Conservation (phyloP, 352 stramenopile genomes). For the Phytopythium aichiense region DNA sequence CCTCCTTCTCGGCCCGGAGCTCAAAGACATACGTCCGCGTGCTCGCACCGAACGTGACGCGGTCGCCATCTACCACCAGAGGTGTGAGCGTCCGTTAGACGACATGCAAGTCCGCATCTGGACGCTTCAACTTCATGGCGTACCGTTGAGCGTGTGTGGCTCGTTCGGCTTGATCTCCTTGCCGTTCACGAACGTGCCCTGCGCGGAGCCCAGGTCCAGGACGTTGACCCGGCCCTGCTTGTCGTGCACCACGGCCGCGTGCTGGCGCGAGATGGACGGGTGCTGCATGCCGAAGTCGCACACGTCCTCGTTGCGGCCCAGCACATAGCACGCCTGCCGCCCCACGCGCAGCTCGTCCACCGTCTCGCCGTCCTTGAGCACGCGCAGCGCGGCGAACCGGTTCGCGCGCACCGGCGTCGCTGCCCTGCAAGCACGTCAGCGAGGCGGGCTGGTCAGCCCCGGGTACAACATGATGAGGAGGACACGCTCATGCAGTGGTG, state of each 20-base stretch:
- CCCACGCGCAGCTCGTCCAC: constrained; percentile 48
- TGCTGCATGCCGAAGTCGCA: constrained; percentile 77
- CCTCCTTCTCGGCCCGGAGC: constrained; percentile 16
- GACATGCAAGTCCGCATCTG: background rate
- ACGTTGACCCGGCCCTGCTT: constrained; percentile 45
- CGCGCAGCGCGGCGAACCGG: constrained; percentile 39
- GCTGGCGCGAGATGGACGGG: constrained; percentile 75
- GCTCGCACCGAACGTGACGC: constrained; percentile 57
- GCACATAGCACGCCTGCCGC: constrained; percentile 48
- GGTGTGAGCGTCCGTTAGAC: background rate
- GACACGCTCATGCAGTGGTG: background rate
- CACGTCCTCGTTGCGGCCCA: constrained; percentile 74
- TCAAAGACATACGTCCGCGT: constrained; percentile 53
- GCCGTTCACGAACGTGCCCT: constrained; percentile 82
- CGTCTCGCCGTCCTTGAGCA: constrained; percentile 42
- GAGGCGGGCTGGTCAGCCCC: background rate
- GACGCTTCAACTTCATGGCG: background rate
- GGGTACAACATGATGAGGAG: background rate
- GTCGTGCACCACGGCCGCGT: constrained; percentile 73
- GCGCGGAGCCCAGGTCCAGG: constrained; percentile 76
- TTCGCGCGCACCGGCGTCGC: constrained; percentile 37
- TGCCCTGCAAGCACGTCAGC: constrained; percentile 30
- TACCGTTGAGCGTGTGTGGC: constrained; percentile 34
- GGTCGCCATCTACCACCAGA: constrained; percentile 32
- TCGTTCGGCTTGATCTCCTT: constrained; percentile 51